Percentiles rank a stretch among this genome's conserved stretches.
These are phyloP conservation scores for Taiozyma sp. DNA, from an alignment of 1,139 yeast genomes.

Conservation along the genomic window DNA sequence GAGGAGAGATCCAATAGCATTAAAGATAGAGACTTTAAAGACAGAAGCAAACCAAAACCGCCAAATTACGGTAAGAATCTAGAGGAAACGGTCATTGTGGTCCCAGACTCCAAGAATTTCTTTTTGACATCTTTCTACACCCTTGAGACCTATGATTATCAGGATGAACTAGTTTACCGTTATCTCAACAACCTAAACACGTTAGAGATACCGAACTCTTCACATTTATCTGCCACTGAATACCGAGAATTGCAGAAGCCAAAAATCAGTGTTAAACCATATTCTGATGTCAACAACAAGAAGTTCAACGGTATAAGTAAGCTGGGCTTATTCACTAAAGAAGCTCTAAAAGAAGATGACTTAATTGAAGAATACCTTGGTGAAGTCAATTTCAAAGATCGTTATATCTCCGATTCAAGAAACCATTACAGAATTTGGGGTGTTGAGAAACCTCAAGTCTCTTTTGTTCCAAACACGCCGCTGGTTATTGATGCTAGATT, in stretches of 20 bases:
- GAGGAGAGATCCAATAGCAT: constrained; percentile 6
- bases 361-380: constrained; percentile 67
- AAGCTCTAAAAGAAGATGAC: constrained; percentile 41
- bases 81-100: constrained; percentile 26
- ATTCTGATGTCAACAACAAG: constrained; percentile 25
- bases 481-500: constrained; percentile 73
- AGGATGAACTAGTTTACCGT: constrained; percentile 29
- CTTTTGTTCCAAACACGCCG: constrained; percentile 45
- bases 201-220: constrained; percentile 2
- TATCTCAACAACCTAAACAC: constrained; percentile 17
- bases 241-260: constrained; percentile 7
- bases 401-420: constrained; percentile 55
- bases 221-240: constrained; percentile 4
- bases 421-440: constrained; percentile 85
- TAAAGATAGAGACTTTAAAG: constrained; percentile 17
- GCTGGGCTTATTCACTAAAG: constrained; percentile 53
- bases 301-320: constrained; percentile 69
- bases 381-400: constrained; percentile 57
- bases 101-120: constrained; percentile 33
- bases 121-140: constrained; percentile 48
- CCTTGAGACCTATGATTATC: constrained; percentile 41
- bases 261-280: constrained; percentile 26
- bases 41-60: constrained; percentile 16
- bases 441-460: constrained; percentile 74
- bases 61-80: constrained; percentile 19